Percentiles rank a stretch among this genome's conserved stretches.
phyloP scores from a whole-genome alignment of 805 yeast species.

The Saccharomycopsis sp. region DNA sequence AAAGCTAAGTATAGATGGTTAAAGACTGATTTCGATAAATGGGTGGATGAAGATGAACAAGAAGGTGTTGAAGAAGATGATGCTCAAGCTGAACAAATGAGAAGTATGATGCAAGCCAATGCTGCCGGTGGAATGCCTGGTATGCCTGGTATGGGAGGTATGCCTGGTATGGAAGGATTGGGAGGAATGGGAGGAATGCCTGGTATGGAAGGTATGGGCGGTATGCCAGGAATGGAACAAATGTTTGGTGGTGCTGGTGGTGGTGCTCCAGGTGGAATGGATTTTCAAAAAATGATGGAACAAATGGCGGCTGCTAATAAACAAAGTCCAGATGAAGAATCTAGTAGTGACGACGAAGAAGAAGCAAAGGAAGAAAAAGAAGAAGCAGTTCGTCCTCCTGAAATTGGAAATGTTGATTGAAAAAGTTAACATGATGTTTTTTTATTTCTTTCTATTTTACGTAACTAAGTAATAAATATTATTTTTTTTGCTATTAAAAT shows the following conservation, averaged over 20 bases:
- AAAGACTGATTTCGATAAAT: slow-evolving; percentile 91
- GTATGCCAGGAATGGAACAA: slow-evolving; percentile 21
- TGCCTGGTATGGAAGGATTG: slow-evolving; percentile 17
- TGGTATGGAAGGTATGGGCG: slow-evolving; percentile 17
- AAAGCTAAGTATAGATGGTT: slow-evolving; percentile 69
- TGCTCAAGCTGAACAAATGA: slow-evolving; percentile 28
- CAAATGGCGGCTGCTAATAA: slow-evolving; percentile 25
- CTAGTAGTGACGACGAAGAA: slow-evolving; percentile 18
- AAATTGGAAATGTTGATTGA: too few relatives aligned
- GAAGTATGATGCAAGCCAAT: slow-evolving; percentile 28
- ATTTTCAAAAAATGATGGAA: slow-evolving; percentile 23
- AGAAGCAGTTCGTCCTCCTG: too few relatives aligned
- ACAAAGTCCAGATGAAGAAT: slow-evolving; percentile 16
- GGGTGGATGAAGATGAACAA: slow-evolving; percentile 99
- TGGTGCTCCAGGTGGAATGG: slow-evolving; percentile 24
- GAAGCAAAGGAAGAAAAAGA: slow-evolving; percentile 1
- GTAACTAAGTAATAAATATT: too few relatives aligned
- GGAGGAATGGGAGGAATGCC: slow-evolving; percentile 22
- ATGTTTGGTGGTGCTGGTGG: slow-evolving; percentile 25
- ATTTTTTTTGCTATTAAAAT: too few relatives aligned
- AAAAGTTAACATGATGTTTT: too few relatives aligned
- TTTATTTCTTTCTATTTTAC: too few relatives aligned
- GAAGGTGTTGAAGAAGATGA: slow-evolving; percentile 42
- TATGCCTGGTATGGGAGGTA: slow-evolving; percentile 27
- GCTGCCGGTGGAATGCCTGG: slow-evolving; percentile 29